Base-by-base conservation (phyloP, 805 yeast genomes). In the Candida rishiriensis region DNA sequence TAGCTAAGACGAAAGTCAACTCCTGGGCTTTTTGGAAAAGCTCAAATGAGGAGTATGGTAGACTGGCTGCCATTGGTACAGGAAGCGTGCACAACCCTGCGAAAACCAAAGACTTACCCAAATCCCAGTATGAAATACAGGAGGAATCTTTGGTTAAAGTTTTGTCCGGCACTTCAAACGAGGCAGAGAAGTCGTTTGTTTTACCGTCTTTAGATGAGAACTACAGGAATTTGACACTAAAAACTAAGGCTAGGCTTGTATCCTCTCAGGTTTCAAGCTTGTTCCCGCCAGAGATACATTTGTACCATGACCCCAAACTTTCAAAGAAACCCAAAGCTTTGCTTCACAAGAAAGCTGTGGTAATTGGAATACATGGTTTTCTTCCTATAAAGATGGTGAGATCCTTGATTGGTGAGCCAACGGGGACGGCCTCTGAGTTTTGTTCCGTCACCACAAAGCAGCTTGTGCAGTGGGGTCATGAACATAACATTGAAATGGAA, bases 321-420 rank as follows among this genome's bases (percentile, higher is more conserved):
- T 44, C 43, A 18, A 40, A 35, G 18, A 40, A 41, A 15, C 29
- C 34, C 13, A 40, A 44, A 21, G 38, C 32, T 2, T 15, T 36
- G 10, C 21, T 21, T 0, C 33, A 52, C 39, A 73, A 76, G 41
- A 83, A 76, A 50, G 87, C 85, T 0, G 74, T 93, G 14, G 82
- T 93, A n/a, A 79, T 91, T 41, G 97, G 97, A 0, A 86, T 93
- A 2, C 99, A 91, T 66, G 97, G 97, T 0, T 91, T 89, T 61
- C 87, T 90, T 62, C 99, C 99, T 0, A 83, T 89, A 2, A 79
- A 79, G 48, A 81, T 88, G 73, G 74, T 90, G 5, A 70, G 96
- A 43, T 85, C 91, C 1, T 61, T 91, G 9, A 79, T 91, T 39
- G 98, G 98, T 1, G 88, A 90, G 47, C 93, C 97, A 1, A 90